Conservation (phyloP, 768 basidiomycete species). For the Tulasnella sp. region DNA sequence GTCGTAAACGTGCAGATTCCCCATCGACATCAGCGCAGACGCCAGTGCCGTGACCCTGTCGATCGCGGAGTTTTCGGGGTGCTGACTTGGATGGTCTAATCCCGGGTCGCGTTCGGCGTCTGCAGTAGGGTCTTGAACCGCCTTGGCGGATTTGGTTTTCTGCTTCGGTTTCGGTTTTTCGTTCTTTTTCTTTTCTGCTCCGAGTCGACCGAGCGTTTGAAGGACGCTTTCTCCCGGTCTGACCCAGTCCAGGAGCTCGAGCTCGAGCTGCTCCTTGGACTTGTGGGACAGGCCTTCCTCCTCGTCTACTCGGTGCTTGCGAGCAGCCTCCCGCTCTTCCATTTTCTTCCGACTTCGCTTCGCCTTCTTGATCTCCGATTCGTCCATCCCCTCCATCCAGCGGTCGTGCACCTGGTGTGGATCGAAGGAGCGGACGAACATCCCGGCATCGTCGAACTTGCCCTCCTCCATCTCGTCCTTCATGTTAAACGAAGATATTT, state of each 20-base stretch:
- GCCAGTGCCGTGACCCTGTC: slow-evolving; percentile 76
- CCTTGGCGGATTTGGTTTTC: slow-evolving; percentile 11
- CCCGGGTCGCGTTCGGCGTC: background rate
- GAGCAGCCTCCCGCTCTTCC: slow-evolving; percentile 60
- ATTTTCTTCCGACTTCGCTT: slow-evolving; percentile 60
- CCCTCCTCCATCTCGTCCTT: slow-evolving; percentile 98
- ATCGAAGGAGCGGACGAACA: slow-evolving; percentile 74
- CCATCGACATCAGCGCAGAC: slow-evolving; percentile 77
- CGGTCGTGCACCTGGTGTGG: slow-evolving; percentile 85
- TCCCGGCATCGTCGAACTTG: slow-evolving; percentile 90
- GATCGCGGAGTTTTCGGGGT: slow-evolving; percentile 31
- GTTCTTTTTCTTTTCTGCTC: slow-evolving; percentile 49
- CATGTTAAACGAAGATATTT: slow-evolving; percentile 97
- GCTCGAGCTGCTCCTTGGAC: slow-evolving; percentile 45
- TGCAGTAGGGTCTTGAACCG: background rate
- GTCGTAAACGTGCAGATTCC: slow-evolving; percentile 77
- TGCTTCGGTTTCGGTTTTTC: slow-evolving; percentile 17
- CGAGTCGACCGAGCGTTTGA: slow-evolving; percentile 79
- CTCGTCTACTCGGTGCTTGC: slow-evolving; percentile 59
- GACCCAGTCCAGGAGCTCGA: slow-evolving; percentile 58
- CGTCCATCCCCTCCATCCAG: slow-evolving; percentile 86
- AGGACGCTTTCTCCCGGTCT: slow-evolving; percentile 69
- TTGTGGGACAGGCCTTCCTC: slow-evolving; percentile 54
- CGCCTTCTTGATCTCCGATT: slow-evolving; percentile 75
- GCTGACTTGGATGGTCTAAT: background rate